These are phyloP conservation scores for Hyphopichia khmerensis DNA, from an alignment of 1,139 yeast species.

Conservation along the genomic window DNA sequence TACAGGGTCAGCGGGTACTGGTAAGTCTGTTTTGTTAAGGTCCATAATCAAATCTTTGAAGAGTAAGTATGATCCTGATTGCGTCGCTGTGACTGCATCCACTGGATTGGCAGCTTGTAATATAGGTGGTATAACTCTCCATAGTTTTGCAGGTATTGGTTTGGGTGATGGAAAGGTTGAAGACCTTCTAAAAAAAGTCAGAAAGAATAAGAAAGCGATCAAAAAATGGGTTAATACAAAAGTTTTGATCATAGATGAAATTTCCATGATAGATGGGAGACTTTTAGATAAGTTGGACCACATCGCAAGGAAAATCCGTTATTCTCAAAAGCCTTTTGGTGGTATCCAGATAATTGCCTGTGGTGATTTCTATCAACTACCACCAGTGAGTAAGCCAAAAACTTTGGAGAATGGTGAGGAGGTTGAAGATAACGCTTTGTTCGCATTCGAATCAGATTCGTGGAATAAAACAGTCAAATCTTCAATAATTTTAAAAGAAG, in stretches of 20 bases:
- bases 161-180: slow-evolving; percentile 49
- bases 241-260: slow-evolving; percentile 80
- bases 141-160: slow-evolving; percentile 86
- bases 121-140: slow-evolving; percentile 84
- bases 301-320: slow-evolving; percentile 59
- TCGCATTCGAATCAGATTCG: slow-evolving; percentile 74
- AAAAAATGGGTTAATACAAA: slow-evolving; percentile 62
- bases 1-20: slow-evolving; percentile 97
- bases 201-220: slow-evolving; percentile 49
- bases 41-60: slow-evolving; percentile 65
- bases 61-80: slow-evolving; percentile 41
- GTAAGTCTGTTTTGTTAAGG: slow-evolving; percentile 77
- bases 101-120: slow-evolving; percentile 93
- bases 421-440: slow-evolving; percentile 24
- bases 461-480: slow-evolving; percentile 69
- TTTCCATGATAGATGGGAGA: slow-evolving; percentile 83
- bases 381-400: slow-evolving; percentile 62
- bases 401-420: slow-evolving; percentile 19
- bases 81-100: slow-evolving; percentile 85
- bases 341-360: slow-evolving; percentile 83
- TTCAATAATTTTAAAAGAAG: slow-evolving; percentile 71
- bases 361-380: slow-evolving; percentile 90
- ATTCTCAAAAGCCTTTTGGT: slow-evolving; percentile 66
- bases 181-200: slow-evolving; percentile 53
- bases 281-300: slow-evolving; percentile 68